A percentile compares a stretch with the other conserved stretches of the same genome.
Conservation (phyloP, 495 filamentous ascomycete species). For the Penicillium coffeae region DNA sequence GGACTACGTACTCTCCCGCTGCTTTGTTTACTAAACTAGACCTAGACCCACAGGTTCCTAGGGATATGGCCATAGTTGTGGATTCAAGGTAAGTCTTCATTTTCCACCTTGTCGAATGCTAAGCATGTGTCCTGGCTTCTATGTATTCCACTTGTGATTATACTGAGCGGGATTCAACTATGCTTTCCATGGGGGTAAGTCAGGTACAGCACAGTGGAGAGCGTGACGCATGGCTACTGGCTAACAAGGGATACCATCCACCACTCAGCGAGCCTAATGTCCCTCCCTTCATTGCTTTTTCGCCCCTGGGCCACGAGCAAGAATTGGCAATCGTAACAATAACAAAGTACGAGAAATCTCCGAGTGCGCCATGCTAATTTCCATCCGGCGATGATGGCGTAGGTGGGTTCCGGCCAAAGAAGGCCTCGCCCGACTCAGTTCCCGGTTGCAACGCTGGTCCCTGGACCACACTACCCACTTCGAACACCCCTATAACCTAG, state of each 20-base stretch:
- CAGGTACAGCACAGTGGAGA: conserved; percentile 7
- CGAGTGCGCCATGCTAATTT: conserved; percentile 5
- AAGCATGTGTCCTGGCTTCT: no score
- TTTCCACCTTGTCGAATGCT: no score
- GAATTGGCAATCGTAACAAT: conserved; percentile 16
- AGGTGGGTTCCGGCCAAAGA: not conserved
- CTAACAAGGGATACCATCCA: conserved; percentile 17
- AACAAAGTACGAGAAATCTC: conserved; percentile 1
- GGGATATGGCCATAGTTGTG: no score
- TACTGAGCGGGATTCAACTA: no score
- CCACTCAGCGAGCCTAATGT: conserved; percentile 6
- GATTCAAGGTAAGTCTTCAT: no score
- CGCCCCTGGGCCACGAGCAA: conserved; percentile 12
- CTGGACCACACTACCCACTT: not conserved
- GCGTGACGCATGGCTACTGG: conserved; percentile 9
- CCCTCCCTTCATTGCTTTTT: conserved; percentile 24
- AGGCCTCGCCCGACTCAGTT: not conserved
- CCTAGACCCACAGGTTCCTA: no score
- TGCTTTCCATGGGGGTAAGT: no score
- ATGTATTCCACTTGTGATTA: no score
- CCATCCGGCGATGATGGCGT: not conserved
- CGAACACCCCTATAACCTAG: not conserved
- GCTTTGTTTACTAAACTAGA: conserved; percentile 1
- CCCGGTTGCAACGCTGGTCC: not conserved
- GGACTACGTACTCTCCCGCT: not conserved